Base-by-base conservation (phyloP, 2,329 filamentous ascomycete genomes). In the Aspergillus sp. region DNA sequence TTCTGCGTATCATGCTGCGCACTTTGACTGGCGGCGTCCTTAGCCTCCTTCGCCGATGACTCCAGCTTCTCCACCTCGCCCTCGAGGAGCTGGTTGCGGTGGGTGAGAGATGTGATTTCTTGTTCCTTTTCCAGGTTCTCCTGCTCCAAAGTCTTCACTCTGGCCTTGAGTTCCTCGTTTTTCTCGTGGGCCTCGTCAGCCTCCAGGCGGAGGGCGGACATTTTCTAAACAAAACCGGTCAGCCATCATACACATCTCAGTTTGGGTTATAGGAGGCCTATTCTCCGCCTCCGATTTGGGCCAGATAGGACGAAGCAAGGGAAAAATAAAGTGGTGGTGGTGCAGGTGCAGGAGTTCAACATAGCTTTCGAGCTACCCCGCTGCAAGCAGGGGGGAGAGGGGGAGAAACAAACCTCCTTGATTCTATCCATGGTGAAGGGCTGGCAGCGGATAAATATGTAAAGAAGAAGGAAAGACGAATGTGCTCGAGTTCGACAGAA, bases 41-140 rank as follows among this genome's bases (percentile, higher is more conserved):
- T 99, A 77, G 89, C 85, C 68, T 96, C 90, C 81, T 91, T 91
- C 77, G 96, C 84, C 70, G 83, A 80, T 64, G 79, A 78, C 83
- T 98, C 95, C 65, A 96, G 84, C 84, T 96, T 96, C 82, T 97
- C 93, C 67, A 96, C 88, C 76, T 98, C 92, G 63, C 77, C 70
- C 82, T 98, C 95, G 60, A 98, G 89, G 61, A 96, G 83, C 72
- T 87, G 86, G 81, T 96, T 97, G 83, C 93, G 96, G 88, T 98
- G 93, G 75, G 89, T 87, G 71, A 98, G 86, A 54, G 95, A 98
- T 66, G 90, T 96, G 78, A 98, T 96, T 78, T 98, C 93, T 80
- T 98, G 93, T 82, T 98, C 95, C 83, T 98, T 98, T 75, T 89
- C 84, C 63, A 96, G 84, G 78, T 92, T 96, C 82, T 98, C 93